A percentile compares a stretch with the other conserved stretches of the same genome.
Evolutionary conservation across 768 basidiomycete genomes (phyloP).

Genomic region (Calocera viscosa): DNA sequence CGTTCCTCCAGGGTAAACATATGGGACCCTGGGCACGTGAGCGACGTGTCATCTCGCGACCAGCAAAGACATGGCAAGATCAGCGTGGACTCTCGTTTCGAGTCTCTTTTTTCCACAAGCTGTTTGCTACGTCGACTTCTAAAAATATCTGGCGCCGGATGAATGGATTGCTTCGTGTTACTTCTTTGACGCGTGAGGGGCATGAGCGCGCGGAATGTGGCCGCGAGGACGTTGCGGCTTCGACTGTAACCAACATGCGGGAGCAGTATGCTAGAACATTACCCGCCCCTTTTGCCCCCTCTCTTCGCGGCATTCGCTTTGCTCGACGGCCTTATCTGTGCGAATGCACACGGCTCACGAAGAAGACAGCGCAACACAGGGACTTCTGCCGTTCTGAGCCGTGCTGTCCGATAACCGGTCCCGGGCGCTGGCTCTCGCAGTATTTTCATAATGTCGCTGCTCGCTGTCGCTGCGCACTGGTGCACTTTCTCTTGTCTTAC

Average conservation of each 20-base stretch:
- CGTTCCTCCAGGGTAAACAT: not conserved
- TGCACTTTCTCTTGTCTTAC: not conserved
- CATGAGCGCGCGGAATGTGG: not conserved
- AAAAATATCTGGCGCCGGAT: not conserved
- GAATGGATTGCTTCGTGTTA: not conserved
- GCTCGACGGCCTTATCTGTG: not conserved
- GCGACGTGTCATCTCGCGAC: not conserved
- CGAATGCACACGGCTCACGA: not conserved
- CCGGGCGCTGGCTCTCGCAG: not conserved
- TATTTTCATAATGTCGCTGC: not conserved
- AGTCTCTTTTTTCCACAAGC: not conserved
- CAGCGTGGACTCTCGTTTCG: not conserved
- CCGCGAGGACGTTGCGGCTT: not conserved
- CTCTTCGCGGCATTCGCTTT: not conserved
- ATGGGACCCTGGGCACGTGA: not conserved
- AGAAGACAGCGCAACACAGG: too few species aligned
- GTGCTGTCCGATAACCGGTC: too few species aligned
- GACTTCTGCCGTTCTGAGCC: too few species aligned
- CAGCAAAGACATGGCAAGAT: not conserved
- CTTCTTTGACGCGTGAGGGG: not conserved
- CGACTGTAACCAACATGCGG: not conserved
- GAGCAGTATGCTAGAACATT: not conserved
- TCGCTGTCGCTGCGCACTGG: constrained; percentile 2
- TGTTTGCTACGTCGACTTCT: not conserved
- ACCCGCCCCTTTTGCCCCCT: not conserved